These are phyloP conservation scores for Cladophialophora yegresii DNA, from an alignment of 2,329 filamentous ascomycete genomes.

Conservation along the genomic window DNA sequence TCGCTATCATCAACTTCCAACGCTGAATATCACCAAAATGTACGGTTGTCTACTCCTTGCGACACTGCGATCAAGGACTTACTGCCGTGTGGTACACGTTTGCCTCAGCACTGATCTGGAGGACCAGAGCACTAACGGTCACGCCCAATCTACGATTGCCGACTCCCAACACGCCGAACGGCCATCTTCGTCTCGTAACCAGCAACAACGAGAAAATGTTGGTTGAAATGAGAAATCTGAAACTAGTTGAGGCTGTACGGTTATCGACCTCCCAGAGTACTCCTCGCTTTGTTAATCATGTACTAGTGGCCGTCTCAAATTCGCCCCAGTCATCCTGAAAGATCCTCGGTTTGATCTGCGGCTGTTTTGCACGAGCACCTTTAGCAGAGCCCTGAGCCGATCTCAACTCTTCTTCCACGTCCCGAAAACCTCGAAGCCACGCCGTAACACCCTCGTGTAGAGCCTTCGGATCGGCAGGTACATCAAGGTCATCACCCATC, in stretches of 20 bases:
- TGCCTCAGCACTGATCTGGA: neutral
- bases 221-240: neutral
- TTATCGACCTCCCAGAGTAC: neutral
- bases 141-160: neutral
- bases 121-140: neutral
- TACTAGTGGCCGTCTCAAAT: slow-evolving; percentile 31
- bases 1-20: slow-evolving; percentile 36
- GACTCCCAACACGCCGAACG: neutral
- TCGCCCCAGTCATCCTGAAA: slow-evolving; percentile 36
- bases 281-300: slow-evolving; percentile 18
- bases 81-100: neutral
- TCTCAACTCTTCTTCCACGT: slow-evolving; percentile 46
- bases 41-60: neutral
- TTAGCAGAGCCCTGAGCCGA: slow-evolving; percentile 1
- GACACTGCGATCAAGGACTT: neutral
- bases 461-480: slow-evolving; percentile 25
- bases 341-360: neutral
- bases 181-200: neutral
- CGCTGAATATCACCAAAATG: slow-evolving; percentile 27
- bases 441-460: slow-evolving; percentile 45
- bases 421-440: slow-evolving; percentile 49
- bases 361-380: slow-evolving; percentile 1
- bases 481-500: slow-evolving; percentile 4
- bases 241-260: slow-evolving; percentile 14
- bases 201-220: neutral